phyloP scores from a whole-genome alignment of 2,329 filamentous ascomycete genomes.

The Whalleya microplaca region DNA sequence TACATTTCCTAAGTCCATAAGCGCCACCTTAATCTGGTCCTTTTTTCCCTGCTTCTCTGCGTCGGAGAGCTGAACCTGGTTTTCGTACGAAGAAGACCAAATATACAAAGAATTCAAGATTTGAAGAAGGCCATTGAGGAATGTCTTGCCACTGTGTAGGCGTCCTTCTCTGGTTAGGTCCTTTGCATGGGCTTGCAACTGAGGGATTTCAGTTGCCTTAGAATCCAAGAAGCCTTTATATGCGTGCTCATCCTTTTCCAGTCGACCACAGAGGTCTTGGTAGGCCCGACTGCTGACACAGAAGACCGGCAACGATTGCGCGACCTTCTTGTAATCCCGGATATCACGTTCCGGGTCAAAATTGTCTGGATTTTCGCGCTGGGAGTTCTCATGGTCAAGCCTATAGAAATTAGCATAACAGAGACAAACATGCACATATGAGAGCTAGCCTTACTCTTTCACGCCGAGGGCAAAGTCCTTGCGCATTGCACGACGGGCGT shows the following conservation, averaged over 20 bases:
- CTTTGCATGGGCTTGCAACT: conserved; percentile 60
- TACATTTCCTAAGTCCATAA: conserved; percentile 17
- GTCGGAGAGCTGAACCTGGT: conserved; percentile 26
- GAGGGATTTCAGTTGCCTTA: conserved; percentile 61
- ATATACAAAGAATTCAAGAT: conserved; percentile 37
- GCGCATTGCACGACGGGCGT: conserved; percentile 55
- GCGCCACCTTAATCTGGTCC: conserved; percentile 1
- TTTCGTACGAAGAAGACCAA: conserved; percentile 11
- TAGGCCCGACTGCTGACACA: conserved; percentile 65
- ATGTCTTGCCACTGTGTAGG: conserved; percentile 46
- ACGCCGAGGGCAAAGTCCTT: conserved; percentile 61
- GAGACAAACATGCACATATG: not conserved
- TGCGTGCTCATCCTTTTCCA: conserved; percentile 49
- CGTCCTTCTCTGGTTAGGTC: conserved; percentile 51
- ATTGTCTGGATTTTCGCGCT: conserved; percentile 54
- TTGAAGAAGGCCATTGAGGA: conserved; percentile 53
- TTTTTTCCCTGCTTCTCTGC: conserved; percentile 36
- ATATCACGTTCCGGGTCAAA: conserved; percentile 56
- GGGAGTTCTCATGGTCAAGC: conserved; percentile 55
- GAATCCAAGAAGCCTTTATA: conserved; percentile 49
- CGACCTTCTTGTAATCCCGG: conserved; percentile 60
- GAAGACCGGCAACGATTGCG: conserved; percentile 60
- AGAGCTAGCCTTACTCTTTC: conserved; percentile 44
- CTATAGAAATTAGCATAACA: conserved; percentile 20
- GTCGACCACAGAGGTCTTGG: conserved; percentile 57